Evolutionary conservation across 83 land plant genomes (phyloP), one percentile per base, ranked within the genome.

Genomic region (Picea engelmannii): DNA sequence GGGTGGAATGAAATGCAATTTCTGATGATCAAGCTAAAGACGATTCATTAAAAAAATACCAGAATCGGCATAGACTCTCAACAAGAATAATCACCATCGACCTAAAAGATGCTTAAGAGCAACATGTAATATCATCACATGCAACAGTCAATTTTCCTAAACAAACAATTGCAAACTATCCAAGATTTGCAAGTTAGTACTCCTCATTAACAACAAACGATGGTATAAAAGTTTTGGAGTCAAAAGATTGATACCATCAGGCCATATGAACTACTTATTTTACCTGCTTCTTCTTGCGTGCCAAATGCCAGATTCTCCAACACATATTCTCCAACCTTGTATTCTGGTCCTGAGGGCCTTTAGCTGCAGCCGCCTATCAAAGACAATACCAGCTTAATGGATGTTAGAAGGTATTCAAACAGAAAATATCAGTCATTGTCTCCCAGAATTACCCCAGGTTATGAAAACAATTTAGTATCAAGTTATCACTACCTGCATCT

Each of bases 241-340:
- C 25, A 79, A 61, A 79, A 20, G 23, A 58, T n/a, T n/a, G 8
- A n/a, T n/a, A 20, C 3, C 10, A 23, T 13, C 76, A 73, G 23
- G 31, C 75, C 25, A 58, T n/a, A 27, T 20, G 74, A 9, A 20
- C 24, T 62, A 75, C 38, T 27, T n/a, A 16, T 38, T 70, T 9
- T 24, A 94, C 98, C 98, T 91, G 93, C 80, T 93, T 92, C 87
- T 94, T 96, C 81, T 96, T 92, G 62, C 98, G 92, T 74, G 95
- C 93, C 85, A 96, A 78, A 71, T 96, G 93, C 98, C 98, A 96
- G 65, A 96, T 94, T 85, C 98, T 86, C 98, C 98, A 96, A 80
- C 96, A 96, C 91, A 96, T 88, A 68, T 92, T 92, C 89, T 96
- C 98, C 86, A 96, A 78, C 65, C 98, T 83, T 18, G 92, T 88